Conservation (phyloP, 768 basidiomycete genomes). For the Antrodiella citrinella region DNA sequence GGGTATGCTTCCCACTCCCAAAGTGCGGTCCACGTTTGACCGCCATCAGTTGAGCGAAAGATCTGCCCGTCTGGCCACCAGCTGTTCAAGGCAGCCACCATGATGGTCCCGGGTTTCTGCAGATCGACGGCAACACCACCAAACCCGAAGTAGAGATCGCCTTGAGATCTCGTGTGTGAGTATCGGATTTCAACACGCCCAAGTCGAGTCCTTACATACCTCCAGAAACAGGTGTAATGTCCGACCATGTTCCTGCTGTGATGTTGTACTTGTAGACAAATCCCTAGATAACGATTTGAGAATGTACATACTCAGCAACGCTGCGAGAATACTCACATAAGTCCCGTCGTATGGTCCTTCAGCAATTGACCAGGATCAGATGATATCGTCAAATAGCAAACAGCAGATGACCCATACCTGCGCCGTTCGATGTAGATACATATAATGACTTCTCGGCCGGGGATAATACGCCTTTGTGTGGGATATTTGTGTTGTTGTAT, state of each 20-base stretch:
- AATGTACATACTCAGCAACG: background rate
- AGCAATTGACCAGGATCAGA: background rate
- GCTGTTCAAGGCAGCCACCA: constrained; percentile 50
- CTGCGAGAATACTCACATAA: constrained; percentile 11
- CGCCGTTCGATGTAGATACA: constrained; percentile 53
- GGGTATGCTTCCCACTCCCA: constrained; percentile 50
- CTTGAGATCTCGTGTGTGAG: too few species aligned
- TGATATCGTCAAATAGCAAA: background rate
- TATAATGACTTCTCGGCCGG: constrained; percentile 49
- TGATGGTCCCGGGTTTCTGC: constrained; percentile 53
- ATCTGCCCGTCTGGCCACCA: constrained; percentile 59
- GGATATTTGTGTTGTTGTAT: constrained; percentile 47
- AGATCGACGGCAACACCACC: constrained; percentile 52
- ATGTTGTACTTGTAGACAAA: constrained; percentile 37
- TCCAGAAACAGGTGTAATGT: constrained; percentile 58
- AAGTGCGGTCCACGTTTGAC: constrained; percentile 48
- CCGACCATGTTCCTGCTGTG: constrained; percentile 44
- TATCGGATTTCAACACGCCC: too few species aligned
- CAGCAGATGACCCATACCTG: constrained; percentile 25
- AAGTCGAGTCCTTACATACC: too few species aligned
- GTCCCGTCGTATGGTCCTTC: constrained; percentile 47
- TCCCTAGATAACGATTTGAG: constrained; percentile 7
- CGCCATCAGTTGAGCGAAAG: constrained; percentile 51
- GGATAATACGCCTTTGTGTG: constrained; percentile 61
- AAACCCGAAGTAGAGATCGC: constrained; percentile 53